Conservation (phyloP, 2,329 filamentous ascomycete species). For the Ceratocystis diversiconidia region DNA sequence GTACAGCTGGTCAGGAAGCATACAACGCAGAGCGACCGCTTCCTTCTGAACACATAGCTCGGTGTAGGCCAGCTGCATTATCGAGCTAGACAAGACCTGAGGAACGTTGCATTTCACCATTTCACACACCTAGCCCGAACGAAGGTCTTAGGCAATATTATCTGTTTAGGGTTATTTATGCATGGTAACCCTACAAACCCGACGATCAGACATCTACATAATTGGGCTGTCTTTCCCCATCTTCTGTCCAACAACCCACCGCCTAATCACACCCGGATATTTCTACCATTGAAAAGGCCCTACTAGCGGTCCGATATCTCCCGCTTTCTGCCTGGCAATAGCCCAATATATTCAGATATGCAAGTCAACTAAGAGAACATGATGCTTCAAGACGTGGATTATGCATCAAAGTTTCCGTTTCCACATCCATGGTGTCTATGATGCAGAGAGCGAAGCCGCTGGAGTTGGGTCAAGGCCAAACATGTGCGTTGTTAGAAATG, state of each 20-base stretch:
- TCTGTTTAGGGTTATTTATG: neutral
- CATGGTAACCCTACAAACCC: too few relatives aligned
- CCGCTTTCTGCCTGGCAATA: neutral
- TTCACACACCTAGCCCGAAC: neutral
- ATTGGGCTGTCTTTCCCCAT: neutral
- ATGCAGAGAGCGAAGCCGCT: neutral
- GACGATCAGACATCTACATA: neutral
- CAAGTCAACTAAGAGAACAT: neutral
- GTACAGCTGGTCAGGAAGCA: constrained; percentile 4
- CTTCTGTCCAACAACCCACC: neutral
- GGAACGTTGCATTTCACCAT: neutral
- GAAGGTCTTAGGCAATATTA: too few relatives aligned
- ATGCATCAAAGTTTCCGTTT: neutral
- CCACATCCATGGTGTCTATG: neutral
- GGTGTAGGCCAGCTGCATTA: neutral
- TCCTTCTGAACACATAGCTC: constrained; percentile 2
- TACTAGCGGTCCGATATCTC: neutral
- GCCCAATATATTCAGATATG: neutral
- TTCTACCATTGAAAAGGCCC: neutral
- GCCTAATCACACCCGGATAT: neutral
- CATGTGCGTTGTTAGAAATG: neutral
- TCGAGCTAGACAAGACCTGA: neutral
- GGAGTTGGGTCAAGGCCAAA: neutral
- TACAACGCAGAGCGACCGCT: neutral
- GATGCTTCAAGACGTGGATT: neutral